A percentile compares a stretch with the other conserved stretches of the same genome.
These are phyloP conservation scores for Magnolia sinica DNA, from an alignment of 164 flowering plant genomes.

Conservation along the genomic window DNA sequence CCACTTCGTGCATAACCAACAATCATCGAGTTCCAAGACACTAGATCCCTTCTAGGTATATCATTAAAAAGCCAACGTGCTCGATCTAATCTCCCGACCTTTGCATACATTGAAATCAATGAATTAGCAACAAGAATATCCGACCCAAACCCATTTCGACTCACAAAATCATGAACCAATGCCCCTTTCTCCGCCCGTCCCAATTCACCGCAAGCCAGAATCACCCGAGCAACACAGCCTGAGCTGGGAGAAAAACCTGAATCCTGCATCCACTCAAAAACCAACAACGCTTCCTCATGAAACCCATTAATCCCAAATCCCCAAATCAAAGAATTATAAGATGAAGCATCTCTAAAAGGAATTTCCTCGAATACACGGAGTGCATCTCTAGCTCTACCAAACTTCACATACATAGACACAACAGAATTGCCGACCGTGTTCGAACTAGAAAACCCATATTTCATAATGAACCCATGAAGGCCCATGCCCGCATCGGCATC, in stretches of 20 bases:
- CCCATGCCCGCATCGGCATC: constrained; percentile 10
- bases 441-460: constrained; percentile 17
- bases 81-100: constrained; percentile 28
- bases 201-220: constrained; percentile 32
- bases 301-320: constrained; percentile 27
- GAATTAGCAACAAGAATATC: constrained; percentile 22
- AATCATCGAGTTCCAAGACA: constrained; percentile 41
- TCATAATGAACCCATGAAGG: constrained; percentile 28
- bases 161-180: constrained; percentile 21
- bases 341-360: constrained; percentile 19
- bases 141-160: constrained; percentile 17
- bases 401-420: constrained; percentile 22
- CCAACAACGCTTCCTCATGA: constrained; percentile 17
- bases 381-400: constrained; percentile 19
- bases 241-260: constrained; percentile 17
- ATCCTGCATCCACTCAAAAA: constrained; percentile 21
- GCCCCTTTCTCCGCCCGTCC: constrained; percentile 20
- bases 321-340: constrained; percentile 23
- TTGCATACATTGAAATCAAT: constrained; percentile 35
- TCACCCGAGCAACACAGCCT: constrained; percentile 15
- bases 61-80: constrained; percentile 27
- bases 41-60: constrained; percentile 30
- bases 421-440: constrained; percentile 10
- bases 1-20: constrained; percentile 31
- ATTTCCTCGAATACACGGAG: constrained; percentile 29